Evolutionary conservation across 495 filamentous ascomycete genomes (phyloP).

Genomic region (Extremus antarcticus): DNA sequence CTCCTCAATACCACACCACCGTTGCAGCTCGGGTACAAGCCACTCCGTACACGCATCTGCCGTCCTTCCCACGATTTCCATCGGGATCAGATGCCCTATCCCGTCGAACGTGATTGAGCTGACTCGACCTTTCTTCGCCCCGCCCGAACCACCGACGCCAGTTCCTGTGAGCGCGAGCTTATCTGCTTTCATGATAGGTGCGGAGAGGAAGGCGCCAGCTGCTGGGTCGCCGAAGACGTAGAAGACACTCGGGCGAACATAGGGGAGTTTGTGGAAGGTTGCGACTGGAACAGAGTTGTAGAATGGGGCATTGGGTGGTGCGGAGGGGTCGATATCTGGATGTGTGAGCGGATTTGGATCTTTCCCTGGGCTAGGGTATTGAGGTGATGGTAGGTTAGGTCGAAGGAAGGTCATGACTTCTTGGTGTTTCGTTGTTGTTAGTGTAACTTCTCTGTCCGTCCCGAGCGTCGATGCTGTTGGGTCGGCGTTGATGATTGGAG

Average conservation of each 20-base stretch:
- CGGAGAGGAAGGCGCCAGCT: constrained; percentile 49
- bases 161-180: constrained; percentile 56
- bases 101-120: constrained; percentile 52
- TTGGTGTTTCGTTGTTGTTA: constrained; percentile 32
- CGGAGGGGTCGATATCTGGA: constrained; percentile 24
- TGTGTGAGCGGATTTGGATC: constrained; percentile 30
- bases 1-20: constrained; percentile 14
- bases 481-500: constrained; percentile 11
- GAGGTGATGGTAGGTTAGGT: constrained; percentile 17
- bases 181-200: constrained; percentile 36
- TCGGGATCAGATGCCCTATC: constrained; percentile 69
- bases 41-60: constrained; percentile 23
- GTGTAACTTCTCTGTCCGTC: constrained; percentile 26
- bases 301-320: constrained; percentile 43
- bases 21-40: constrained; percentile 15
- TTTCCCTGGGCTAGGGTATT: constrained; percentile 23
- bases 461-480: constrained; percentile 16
- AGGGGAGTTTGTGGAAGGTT: constrained; percentile 53
- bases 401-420: constrained; percentile 35
- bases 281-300: constrained; percentile 61
- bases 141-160: constrained; percentile 60
- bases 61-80: constrained; percentile 17
- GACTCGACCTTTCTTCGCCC: constrained; percentile 54
- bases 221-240: constrained; percentile 58
- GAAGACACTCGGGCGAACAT: constrained; percentile 65